phyloP scores from a whole-genome alignment of 345 rosid genomes.

The Melastoma malabathricum region DNA sequence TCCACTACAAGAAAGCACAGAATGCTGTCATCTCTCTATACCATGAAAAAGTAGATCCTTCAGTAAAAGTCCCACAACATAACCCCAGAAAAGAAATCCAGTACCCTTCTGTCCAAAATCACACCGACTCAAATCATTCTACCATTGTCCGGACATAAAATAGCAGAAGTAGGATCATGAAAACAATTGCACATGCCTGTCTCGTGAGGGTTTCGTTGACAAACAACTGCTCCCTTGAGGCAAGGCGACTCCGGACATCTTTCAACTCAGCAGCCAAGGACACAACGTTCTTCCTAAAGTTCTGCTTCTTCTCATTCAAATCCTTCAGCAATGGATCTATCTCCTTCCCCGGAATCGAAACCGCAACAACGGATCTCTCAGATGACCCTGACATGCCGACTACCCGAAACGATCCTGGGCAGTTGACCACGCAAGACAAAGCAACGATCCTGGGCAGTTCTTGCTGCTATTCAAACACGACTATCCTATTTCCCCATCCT shows the following conservation, averaged over 20 bases:
- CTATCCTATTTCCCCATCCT: too few relatives aligned
- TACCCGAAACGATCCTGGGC: too few relatives aligned
- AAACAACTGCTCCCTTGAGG: constrained; percentile 56
- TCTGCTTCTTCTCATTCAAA: constrained; percentile 87
- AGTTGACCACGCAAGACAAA: too few relatives aligned
- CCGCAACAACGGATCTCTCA: constrained; percentile 13
- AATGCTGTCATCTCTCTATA: too few relatives aligned
- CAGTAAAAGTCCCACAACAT: too few relatives aligned
- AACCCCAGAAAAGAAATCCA: too few relatives aligned
- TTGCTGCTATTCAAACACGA: too few relatives aligned
- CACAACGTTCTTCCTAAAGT: constrained; percentile 72
- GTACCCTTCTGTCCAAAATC: too few relatives aligned
- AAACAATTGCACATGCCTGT: constrained; percentile 34
- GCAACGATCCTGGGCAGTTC: too few relatives aligned
- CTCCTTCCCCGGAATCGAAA: too few relatives aligned
- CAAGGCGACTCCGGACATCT: constrained; percentile 66
- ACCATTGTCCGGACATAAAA: constrained; percentile 9
- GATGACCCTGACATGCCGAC: neutral
- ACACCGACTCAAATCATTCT: neutral
- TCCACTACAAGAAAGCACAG: too few relatives aligned
- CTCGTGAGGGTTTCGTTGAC: constrained; percentile 63
- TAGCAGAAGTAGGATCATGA: neutral
- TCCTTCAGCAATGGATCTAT: constrained; percentile 84
- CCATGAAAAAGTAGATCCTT: too few relatives aligned
- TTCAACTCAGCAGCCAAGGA: constrained; percentile 84